These are phyloP conservation scores for Coemansia sp. DNA, from an alignment of 192 early-diverging fungal species.

Conservation along the genomic window DNA sequence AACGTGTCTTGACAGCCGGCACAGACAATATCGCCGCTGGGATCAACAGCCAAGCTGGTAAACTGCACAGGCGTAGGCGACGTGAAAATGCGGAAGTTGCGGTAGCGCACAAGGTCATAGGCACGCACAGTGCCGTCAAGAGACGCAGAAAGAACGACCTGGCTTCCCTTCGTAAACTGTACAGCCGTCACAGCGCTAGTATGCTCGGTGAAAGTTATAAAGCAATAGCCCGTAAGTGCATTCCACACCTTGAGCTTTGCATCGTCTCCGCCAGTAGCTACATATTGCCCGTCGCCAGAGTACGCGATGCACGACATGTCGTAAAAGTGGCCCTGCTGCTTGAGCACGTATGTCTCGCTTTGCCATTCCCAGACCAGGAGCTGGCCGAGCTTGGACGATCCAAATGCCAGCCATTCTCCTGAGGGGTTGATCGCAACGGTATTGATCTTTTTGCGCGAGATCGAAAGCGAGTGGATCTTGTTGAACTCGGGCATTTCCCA, in stretches of 20 bases:
- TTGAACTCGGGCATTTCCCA: constrained; percentile 96
- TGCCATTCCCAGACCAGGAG: constrained; percentile 99
- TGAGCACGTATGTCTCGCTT: constrained; percentile 97
- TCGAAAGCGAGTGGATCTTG: constrained; percentile 93
- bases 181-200: constrained; percentile 74
- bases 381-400: constrained; percentile 87
- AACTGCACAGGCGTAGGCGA: constrained; percentile 96
- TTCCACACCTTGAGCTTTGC: constrained; percentile 99
- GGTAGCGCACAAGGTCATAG: constrained; percentile 94
- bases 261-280: constrained; percentile 96
- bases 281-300: constrained; percentile 88
- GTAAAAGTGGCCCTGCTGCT: constrained; percentile 98
- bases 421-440: constrained; percentile 83
- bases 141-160: constrained; percentile 91
- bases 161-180: constrained; percentile 87
- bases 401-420: constrained; percentile 98
- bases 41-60: constrained; percentile 88
- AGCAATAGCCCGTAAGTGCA: constrained; percentile 92
- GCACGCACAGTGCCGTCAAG: constrained; percentile 99
- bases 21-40: constrained; percentile 94
- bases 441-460: constrained; percentile 91
- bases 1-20: constrained; percentile 93
- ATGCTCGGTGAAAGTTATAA: constrained; percentile 96
- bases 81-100: constrained; percentile 98
- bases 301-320: constrained; percentile 90